A percentile compares a stretch with the other conserved stretches of the same genome.
Evolutionary conservation across 2,329 filamentous ascomycete species (phyloP).

Genomic region (Zasmidium citrigriseum): DNA sequence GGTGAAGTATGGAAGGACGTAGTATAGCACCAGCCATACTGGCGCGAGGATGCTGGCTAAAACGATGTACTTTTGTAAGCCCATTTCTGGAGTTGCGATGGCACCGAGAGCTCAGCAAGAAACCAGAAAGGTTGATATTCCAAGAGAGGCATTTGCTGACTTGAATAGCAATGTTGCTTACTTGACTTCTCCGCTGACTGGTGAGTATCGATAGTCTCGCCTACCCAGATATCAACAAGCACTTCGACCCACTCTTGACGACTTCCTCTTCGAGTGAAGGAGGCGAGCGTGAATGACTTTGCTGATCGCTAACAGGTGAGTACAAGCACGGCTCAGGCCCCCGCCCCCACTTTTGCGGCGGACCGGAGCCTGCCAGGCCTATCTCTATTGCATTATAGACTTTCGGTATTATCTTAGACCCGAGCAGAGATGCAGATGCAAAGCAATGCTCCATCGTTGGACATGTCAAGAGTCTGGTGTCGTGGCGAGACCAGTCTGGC

Average conservation of each 20-base stretch:
- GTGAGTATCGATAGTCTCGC: too few species aligned
- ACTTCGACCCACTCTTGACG: not conserved
- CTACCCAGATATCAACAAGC: not conserved
- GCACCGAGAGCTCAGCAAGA: too few species aligned
- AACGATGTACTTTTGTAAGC: conserved; percentile 13
- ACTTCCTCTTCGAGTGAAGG: not conserved
- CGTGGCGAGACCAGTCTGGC: too few species aligned
- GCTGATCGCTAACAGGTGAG: too few species aligned
- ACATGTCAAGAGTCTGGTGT: too few species aligned
- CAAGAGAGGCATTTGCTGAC: not conserved
- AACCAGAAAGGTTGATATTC: not conserved
- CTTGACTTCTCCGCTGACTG: too few species aligned
- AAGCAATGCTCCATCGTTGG: too few species aligned
- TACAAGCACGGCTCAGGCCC: not conserved
- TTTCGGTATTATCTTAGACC: too few species aligned
- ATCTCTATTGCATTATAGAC: too few species aligned
- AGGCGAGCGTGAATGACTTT: not conserved
- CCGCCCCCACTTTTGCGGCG: conserved; percentile 7
- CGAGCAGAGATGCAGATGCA: too few species aligned
- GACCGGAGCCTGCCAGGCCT: not conserved
- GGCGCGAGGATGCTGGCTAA: conserved; percentile 13
- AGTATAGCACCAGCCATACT: conserved; percentile 17
- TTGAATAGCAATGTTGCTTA: not conserved
- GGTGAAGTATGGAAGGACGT: conserved; percentile 26
- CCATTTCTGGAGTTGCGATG: conserved; percentile 1